A percentile compares a stretch with the other conserved stretches of the same genome.
phyloP scores from a whole-genome alignment of 176 grass and related monocot genomes.

The Phoenix roebelenii region DNA sequence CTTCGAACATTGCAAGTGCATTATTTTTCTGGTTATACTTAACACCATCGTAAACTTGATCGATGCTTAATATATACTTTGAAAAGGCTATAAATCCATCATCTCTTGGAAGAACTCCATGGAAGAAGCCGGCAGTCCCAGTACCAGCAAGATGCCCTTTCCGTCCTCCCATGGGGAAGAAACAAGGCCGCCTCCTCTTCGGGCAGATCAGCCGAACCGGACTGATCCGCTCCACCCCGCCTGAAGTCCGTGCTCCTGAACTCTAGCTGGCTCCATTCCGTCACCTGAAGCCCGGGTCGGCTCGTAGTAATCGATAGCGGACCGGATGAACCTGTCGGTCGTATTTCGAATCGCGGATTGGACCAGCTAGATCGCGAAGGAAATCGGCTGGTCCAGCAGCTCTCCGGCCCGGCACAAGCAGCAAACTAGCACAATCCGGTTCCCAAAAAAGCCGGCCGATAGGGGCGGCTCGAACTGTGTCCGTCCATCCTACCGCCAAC shows the following conservation, averaged over 20 bases:
- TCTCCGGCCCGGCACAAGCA: constrained; percentile 26
- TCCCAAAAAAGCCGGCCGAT: constrained; percentile 38
- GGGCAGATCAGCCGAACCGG: constrained; percentile 35
- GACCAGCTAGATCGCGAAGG: constrained; percentile 8
- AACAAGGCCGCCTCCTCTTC: constrained; percentile 25
- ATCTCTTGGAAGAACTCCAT: constrained; percentile 38
- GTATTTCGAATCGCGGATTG: constrained; percentile 22
- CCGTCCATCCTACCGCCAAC: constrained; percentile 36
- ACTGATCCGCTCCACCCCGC: constrained; percentile 30
- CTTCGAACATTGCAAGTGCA: no score
- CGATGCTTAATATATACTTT: no score
- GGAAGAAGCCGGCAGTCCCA: constrained; percentile 35
- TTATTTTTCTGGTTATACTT: no score
- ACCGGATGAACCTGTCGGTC: constrained; percentile 32
- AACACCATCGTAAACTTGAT: no score
- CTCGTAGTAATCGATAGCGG: constrained; percentile 41
- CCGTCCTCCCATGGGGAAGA: constrained; percentile 19
- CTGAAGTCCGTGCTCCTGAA: constrained; percentile 35
- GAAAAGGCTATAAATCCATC: constrained; percentile 2
- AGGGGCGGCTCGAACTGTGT: constrained; percentile 30
- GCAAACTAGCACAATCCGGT: constrained; percentile 31
- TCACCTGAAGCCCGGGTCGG: constrained; percentile 22
- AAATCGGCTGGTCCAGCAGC: constrained; percentile 24
- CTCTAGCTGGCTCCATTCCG: constrained; percentile 31
- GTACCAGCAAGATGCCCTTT: constrained; percentile 18